Percentiles rank a stretch among this genome's conserved stretches.
Conservation (phyloP, 2,329 filamentous ascomycete species). For the Clarireedia monteithiana region DNA sequence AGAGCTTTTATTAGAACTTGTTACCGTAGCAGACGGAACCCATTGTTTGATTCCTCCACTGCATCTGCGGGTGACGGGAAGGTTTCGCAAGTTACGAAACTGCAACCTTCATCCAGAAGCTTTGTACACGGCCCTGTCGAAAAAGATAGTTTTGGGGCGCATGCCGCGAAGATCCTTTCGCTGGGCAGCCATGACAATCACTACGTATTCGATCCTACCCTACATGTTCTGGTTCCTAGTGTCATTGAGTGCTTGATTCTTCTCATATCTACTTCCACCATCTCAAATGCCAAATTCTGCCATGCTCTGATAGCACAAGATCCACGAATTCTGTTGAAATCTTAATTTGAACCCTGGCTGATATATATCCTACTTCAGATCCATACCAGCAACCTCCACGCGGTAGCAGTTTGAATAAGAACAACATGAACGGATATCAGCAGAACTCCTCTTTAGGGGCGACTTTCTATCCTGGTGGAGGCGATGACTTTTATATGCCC, state of each 20-base stretch:
- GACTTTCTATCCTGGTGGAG: conserved; percentile 60
- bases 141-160: neutral
- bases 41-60: neutral
- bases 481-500: conserved; percentile 61
- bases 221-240: neutral
- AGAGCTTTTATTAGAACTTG: neutral
- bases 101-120: too few species aligned
- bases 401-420: neutral
- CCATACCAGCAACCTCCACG: conserved; percentile 4
- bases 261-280: neutral
- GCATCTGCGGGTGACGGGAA: neutral
- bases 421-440: conserved; percentile 14
- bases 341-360: neutral
- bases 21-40: neutral
- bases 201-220: neutral
- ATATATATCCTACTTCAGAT: neutral
- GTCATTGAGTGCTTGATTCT: neutral
- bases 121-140: neutral
- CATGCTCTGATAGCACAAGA: neutral
- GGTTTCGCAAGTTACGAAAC: too few species aligned
- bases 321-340: neutral
- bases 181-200: neutral
- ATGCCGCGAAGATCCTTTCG: neutral
- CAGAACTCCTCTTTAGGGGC: conserved; percentile 39
- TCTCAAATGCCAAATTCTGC: neutral